A percentile compares a stretch with the other conserved stretches of the same genome.
Conservation (phyloP, 768 basidiomycete species). For the Sistotremastrum suecicum region DNA sequence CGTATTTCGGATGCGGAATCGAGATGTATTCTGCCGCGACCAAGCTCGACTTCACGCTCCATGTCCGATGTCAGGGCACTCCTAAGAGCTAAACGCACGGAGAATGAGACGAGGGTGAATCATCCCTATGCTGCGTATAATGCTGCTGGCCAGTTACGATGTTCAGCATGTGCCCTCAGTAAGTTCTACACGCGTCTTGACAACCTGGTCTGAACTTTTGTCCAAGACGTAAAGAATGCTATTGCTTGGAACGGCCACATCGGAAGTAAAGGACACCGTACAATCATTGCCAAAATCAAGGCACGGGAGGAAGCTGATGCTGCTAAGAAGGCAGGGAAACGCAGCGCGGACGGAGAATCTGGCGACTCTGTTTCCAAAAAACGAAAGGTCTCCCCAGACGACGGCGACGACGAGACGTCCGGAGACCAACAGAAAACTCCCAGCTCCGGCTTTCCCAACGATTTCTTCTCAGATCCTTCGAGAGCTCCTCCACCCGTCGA, state of each 20-base stretch:
- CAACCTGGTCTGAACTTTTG: conserved; percentile 1
- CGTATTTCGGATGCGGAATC: too few relatives aligned
- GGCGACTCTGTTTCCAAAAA: conserved; percentile 12
- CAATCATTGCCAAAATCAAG: conserved; percentile 41
- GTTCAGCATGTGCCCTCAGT: conserved; percentile 35
- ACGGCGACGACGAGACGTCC: conserved; percentile 9
- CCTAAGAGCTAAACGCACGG: conserved; percentile 59
- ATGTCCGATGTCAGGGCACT: conserved; percentile 78
- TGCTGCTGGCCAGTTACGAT: conserved; percentile 52
- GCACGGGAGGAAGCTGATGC: conserved; percentile 21
- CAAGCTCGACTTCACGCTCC: not conserved
- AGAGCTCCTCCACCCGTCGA: conserved; percentile 26
- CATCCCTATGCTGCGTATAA: conserved; percentile 67
- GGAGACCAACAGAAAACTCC: conserved; percentile 8
- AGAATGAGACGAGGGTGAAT: conserved; percentile 49
- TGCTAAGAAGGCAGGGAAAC: conserved; percentile 20
- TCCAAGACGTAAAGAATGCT: conserved; percentile 48
- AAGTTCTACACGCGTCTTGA: too few relatives aligned
- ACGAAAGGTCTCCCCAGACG: conserved; percentile 20
- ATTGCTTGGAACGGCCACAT: conserved; percentile 83
- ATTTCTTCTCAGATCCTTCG: conserved; percentile 75
- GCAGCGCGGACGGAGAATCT: conserved; percentile 12
- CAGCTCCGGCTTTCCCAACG: conserved; percentile 33
- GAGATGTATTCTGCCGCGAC: too few relatives aligned
- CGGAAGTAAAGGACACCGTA: conserved; percentile 67